Percentiles rank a stretch among this genome's conserved stretches.
Conservation (phyloP, 768 basidiomycete genomes). For the Kwoniella pini region DNA sequence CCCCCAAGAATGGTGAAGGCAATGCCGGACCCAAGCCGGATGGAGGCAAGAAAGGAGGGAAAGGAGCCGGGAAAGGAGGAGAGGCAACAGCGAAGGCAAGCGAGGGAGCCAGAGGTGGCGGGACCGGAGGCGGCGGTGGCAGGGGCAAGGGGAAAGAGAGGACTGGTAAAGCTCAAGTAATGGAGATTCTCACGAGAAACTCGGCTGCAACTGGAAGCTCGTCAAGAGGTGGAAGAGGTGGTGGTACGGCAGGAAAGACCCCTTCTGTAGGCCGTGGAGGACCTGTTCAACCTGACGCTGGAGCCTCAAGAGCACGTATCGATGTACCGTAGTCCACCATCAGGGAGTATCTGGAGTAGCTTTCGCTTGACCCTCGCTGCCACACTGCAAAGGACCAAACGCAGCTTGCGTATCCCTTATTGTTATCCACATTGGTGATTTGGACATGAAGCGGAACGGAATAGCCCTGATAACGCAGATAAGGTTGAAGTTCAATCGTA, state of each 20-base stretch:
- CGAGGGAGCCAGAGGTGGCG: slow-evolving; percentile 11
- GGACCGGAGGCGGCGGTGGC: slow-evolving; percentile 11
- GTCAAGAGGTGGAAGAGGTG: slow-evolving; percentile 17
- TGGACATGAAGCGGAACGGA: too few relatives aligned
- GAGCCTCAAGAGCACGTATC: slow-evolving; percentile 16
- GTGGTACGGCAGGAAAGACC: slow-evolving; percentile 7
- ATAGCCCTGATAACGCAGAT: too few relatives aligned
- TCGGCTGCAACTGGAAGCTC: slow-evolving; percentile 2
- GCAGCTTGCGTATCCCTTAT: too few relatives aligned
- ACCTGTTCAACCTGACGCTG: slow-evolving; percentile 7
- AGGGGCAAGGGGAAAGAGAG: slow-evolving; percentile 26
- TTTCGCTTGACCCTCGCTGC: too few relatives aligned
- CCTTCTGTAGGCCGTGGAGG: background rate
- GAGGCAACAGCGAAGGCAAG: background rate
- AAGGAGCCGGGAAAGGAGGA: slow-evolving; percentile 2
- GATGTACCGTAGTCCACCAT: slow-evolving; percentile 7
- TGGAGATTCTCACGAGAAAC: slow-evolving; percentile 23
- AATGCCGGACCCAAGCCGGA: background rate
- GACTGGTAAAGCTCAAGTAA: slow-evolving; percentile 24
- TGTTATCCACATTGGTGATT: too few relatives aligned
- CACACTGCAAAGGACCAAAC: too few relatives aligned
- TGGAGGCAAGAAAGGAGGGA: background rate
- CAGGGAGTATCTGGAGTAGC: too few relatives aligned
- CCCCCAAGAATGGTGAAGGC: background rate
- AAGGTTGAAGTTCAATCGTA: too few relatives aligned